Evolutionary conservation across 805 yeast species (phyloP), one percentile per base, ranked within the genome.

Genomic region (Jamesozyma spencerorum): DNA sequence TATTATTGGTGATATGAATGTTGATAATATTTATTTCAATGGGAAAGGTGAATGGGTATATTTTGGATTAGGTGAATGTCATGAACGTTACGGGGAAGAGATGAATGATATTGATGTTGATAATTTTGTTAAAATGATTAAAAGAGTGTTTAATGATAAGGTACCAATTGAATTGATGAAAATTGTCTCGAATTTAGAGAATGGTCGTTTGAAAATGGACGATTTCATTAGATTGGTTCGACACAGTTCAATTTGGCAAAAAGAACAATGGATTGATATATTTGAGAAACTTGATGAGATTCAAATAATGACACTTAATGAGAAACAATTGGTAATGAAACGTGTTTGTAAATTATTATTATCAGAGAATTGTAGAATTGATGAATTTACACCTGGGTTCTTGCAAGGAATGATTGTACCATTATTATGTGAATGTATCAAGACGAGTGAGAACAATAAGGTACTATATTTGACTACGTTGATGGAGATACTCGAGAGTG

Each of bases 11-110:
- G 76, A 77, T 44, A 47, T 85, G 11, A 69, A 73, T 43, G 48
- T 63, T 15, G 66, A 72, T 31, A 73, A 83, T 1, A 70, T 88
- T 1, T 87, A 65, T 55, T 77, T 85, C 13, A 81, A 74, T 40
- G 72, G 69, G 24, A 54, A 68, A 13, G 95, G 96, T 12, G 94
- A 83, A 53, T 85, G 95, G 90, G 80, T 77, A 44, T 56, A 88
- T 20, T 82, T 83, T 43, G 95, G 95, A 1, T 77, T 87, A 51
- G 97, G 88, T 58, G 41, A 57, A 28, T 57, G 60, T 31, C 28
- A 40, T 56, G 38, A 62, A n/a, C n/a, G n/a, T n/a, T n/a, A 42
- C 28, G 58, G 70, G 12, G 12, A 18, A 31, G 3, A n/a, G 15
- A n/a, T 14, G 15, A 31, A 31, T 11, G 18, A 31, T n/a, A 15